Conservation (phyloP, 352 stramenopile genomes). For the Pythium vanterpoolii region DNA sequence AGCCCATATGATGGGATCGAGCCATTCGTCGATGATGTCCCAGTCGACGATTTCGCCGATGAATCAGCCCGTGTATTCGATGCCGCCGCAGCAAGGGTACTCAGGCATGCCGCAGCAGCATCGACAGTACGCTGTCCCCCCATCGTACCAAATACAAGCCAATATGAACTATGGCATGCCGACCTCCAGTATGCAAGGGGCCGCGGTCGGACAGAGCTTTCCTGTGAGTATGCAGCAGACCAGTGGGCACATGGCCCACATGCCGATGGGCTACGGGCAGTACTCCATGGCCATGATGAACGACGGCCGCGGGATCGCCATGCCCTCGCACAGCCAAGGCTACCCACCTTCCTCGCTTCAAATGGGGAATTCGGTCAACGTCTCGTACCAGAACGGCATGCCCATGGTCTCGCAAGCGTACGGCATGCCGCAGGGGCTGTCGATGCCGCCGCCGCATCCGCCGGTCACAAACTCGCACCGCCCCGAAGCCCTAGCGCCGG, state of each 20-base stretch:
- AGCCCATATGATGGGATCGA: conserved; percentile 12
- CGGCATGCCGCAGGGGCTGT: conserved; percentile 15
- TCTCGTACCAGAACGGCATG: conserved; percentile 18
- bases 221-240: conserved; percentile 12
- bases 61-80: conserved; percentile 45
- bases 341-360: conserved; percentile 5
- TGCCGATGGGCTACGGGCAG: conserved; percentile 21
- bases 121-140: conserved; percentile 32
- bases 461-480: not conserved
- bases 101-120: conserved; percentile 32
- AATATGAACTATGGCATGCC: conserved; percentile 54
- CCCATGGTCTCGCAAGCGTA: conserved; percentile 15
- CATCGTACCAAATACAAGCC: conserved; percentile 42
- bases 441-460: conserved; percentile 12
- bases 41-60: conserved; percentile 35
- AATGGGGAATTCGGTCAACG: conserved; percentile 4
- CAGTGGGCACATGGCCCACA: conserved; percentile 11
- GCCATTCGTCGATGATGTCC: conserved; percentile 18
- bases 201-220: conserved; percentile 7
- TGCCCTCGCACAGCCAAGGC: conserved; percentile 3
- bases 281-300: conserved; percentile 11
- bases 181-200: conserved; percentile 6
- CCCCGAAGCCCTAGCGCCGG: conserved; percentile 11
- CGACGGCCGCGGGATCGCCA: conserved; percentile 1
- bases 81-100: conserved; percentile 37